Percentiles rank a stretch among this genome's conserved stretches.
Conservation (phyloP, 2,329 filamentous ascomycete species). For the Huntiella bhutanensis region DNA sequence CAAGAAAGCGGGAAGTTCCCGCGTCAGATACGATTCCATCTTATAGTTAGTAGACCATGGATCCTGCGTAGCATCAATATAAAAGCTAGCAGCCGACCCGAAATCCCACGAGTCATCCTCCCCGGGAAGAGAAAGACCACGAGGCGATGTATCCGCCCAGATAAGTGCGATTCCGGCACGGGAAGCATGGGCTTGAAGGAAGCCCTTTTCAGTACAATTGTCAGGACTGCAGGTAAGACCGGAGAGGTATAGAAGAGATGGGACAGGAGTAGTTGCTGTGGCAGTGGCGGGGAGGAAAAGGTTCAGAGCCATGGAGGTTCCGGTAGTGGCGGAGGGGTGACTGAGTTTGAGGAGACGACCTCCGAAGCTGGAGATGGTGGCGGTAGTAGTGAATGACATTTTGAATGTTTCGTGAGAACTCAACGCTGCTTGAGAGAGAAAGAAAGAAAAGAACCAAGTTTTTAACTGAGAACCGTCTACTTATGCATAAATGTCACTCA, state of each 20-base stretch:
- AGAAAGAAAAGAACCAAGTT: no score
- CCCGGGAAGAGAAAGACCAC: constrained; percentile 60
- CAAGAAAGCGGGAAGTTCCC: constrained; percentile 64
- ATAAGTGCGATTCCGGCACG: constrained; percentile 75
- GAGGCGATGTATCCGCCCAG: constrained; percentile 86
- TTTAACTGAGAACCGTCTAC: no score
- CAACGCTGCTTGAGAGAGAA: neutral
- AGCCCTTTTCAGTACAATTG: constrained; percentile 65
- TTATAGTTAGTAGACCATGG: constrained; percentile 67
- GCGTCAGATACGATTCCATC: constrained; percentile 87
- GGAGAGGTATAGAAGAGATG: constrained; percentile 81
- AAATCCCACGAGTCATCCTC: constrained; percentile 88
- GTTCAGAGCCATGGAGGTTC: constrained; percentile 82
- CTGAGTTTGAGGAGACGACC: constrained; percentile 88
- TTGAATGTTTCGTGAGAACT: neutral
- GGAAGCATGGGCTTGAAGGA: constrained; percentile 71
- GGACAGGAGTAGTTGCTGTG: constrained; percentile 35
- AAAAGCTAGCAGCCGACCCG: constrained; percentile 82
- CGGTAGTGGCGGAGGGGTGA: constrained; percentile 60
- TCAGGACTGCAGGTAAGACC: constrained; percentile 90
- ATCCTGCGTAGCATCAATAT: constrained; percentile 62
- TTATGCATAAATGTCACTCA: no score
- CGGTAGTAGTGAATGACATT: constrained; percentile 55
- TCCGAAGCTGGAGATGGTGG: constrained; percentile 78
- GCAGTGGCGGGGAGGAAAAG: constrained; percentile 71